Evolutionary conservation across 305 asterid species (phyloP).

Genomic region (Solanum chacoense): DNA sequence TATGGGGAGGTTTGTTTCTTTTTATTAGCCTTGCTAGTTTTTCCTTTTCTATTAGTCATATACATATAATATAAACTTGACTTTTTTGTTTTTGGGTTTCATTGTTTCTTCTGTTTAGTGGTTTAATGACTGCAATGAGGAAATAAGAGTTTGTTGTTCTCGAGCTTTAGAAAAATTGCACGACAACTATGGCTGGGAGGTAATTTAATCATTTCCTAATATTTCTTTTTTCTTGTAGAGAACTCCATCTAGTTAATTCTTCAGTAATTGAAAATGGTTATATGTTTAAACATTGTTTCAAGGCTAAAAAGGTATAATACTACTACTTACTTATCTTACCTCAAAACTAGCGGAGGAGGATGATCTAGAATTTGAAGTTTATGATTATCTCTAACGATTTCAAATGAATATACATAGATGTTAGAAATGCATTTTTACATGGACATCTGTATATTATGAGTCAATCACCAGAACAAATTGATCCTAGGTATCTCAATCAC

Average conservation of each 20-base stretch:
- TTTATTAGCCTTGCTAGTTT: background rate
- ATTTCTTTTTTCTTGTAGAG: background rate
- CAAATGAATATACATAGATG: background rate
- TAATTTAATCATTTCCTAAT: conserved; percentile 8
- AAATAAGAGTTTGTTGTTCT: conserved; percentile 56
- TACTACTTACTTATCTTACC: background rate
- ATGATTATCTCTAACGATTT: background rate
- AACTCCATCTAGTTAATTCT: background rate
- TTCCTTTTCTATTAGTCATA: background rate
- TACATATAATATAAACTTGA: background rate
- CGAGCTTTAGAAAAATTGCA: conserved; percentile 41
- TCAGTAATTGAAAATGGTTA: background rate
- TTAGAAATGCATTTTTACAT: background rate
- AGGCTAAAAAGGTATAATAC: background rate
- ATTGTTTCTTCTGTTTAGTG: conserved; percentile 32
- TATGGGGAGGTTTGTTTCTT: conserved; percentile 48
- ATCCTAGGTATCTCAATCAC: background rate
- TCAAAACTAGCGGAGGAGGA: background rate
- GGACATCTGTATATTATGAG: background rate
- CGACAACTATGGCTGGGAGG: conserved; percentile 70
- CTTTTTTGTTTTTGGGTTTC: background rate
- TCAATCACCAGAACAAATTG: background rate
- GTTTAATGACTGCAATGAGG: conserved; percentile 78
- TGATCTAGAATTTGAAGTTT: background rate
- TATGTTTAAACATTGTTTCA: background rate